Evolutionary conservation across 2,329 filamentous ascomycete species (phyloP), one percentile per base, ranked within the genome.

Genomic region (Epichloe brachyelytri): DNA sequence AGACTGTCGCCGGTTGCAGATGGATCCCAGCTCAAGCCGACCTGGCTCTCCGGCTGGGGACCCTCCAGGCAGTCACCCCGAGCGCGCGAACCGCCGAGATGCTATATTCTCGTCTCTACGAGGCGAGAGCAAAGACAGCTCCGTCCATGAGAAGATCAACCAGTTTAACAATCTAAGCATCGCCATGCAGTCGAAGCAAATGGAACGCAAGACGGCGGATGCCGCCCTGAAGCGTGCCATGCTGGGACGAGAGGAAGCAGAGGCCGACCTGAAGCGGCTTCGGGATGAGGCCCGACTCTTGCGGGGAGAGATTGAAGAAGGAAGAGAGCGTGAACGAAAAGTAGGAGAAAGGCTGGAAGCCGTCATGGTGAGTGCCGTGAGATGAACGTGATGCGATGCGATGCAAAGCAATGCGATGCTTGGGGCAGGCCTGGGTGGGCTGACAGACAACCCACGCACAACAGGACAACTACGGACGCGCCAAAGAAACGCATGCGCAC

Each of bases 131-230:
- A 74, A 79, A 55, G 78, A 80, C 54, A 80, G 77, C 58, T 78
- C 79, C 20, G 80, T 86, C 5, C 73, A 81, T 58, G 79, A 83
- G 54, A 80, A 82, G 61, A 83, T 86, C 55, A 81, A 79, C 61
- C 84, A 86, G 65, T 87, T 88, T 66, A 86, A 88, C 69, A 78
- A 74, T 52, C 72, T 88, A 37, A 77, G 76, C 52, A 72, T 88
- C 43, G 77, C 82, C 52, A 68, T 74, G 57, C 72, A 77, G 64
- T 76, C 76, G 36, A 81, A 79, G 59, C 75, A 80, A 46, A 68
- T 82, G 49, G 80, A 83, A 63, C 76, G 80, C 59, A 83, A 79
- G 65, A 79, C 73, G 46, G 80, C 78, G 58, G 81, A 84, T 57
- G 80, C 80, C 34, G 81, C 81, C 33, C 68, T 85, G 15, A 82